phyloP scores from a whole-genome alignment of 106 monocot genomes.

The Agapanthus africanus region DNA sequence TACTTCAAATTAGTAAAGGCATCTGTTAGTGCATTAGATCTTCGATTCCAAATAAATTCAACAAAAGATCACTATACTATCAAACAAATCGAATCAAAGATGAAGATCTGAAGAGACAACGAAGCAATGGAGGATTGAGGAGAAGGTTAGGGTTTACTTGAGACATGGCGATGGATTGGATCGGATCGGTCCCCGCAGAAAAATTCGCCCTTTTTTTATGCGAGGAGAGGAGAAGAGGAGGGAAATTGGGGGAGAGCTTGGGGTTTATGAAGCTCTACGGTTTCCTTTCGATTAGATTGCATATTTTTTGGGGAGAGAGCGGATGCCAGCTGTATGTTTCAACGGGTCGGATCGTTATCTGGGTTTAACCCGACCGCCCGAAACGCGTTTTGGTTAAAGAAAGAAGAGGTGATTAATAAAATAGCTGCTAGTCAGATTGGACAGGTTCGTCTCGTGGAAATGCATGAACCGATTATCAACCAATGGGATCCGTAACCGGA shows the following conservation, averaged over 20 bases:
- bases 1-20: too few species aligned
- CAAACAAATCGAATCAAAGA: not conserved
- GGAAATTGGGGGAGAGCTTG: not conserved
- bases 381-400: too few species aligned
- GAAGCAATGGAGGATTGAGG: not conserved
- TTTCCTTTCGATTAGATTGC: not conserved
- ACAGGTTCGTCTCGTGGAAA: too few species aligned
- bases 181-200: not conserved
- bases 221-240: not conserved
- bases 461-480: too few species aligned
- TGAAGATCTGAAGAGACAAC: not conserved
- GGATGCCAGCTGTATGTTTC: not conserved
- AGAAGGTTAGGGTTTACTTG: not conserved
- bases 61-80: not conserved
- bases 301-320: not conserved
- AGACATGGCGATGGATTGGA: slow-evolving; percentile 2
- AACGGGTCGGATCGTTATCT: not conserved
- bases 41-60: not conserved
- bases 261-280: not conserved
- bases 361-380: not conserved
- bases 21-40: too few species aligned
- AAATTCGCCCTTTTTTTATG: too few species aligned
- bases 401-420: too few species aligned
- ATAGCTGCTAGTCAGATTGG: too few species aligned
- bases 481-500: too few species aligned